Conservation (phyloP, 805 yeast genomes). For the Cyberlindnera petersonii region DNA sequence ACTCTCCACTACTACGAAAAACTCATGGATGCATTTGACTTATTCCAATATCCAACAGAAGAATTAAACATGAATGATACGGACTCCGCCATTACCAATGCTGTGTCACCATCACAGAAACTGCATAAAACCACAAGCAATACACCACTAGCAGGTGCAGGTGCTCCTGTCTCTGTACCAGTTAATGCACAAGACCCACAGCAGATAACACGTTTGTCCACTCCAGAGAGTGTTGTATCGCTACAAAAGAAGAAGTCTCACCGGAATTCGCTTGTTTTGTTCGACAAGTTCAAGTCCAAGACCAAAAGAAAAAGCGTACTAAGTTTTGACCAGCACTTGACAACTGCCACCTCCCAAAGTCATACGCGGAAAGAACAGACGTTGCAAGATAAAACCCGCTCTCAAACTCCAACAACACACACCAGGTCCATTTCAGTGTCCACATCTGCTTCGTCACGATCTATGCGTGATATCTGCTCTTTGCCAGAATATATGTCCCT, state of each 20-base stretch:
- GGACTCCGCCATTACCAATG: constrained; percentile 1
- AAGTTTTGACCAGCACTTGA: constrained; percentile 6
- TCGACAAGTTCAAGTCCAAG: constrained; percentile 12
- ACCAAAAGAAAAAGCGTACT: constrained; percentile 8
- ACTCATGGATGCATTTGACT: constrained; percentile 26
- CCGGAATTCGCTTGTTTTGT: constrained; percentile 4
- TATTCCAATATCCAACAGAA: constrained; percentile 7
- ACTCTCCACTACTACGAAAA: constrained; percentile 23
- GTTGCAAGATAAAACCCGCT: constrained; percentile 4
- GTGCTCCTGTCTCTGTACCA: no score
- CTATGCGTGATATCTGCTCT: constrained; percentile 13
- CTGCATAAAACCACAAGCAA: not conserved
- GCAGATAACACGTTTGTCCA: not conserved
- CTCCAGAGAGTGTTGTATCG: not conserved
- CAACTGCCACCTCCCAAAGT: not conserved
- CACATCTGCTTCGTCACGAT: constrained; percentile 9
- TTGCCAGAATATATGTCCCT: constrained; percentile 11
- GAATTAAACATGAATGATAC: constrained; percentile 1
- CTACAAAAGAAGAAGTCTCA: constrained; percentile 2
- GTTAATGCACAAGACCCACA: no score
- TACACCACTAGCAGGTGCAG: constrained; percentile 1
- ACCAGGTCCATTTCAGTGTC: constrained; percentile 9
- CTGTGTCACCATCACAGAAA: constrained; percentile 1
- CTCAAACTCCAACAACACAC: constrained; percentile 4
- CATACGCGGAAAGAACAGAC: constrained; percentile 2